Conservation (phyloP, 768 basidiomycete genomes). For the Chlorophyllum brunneum region DNA sequence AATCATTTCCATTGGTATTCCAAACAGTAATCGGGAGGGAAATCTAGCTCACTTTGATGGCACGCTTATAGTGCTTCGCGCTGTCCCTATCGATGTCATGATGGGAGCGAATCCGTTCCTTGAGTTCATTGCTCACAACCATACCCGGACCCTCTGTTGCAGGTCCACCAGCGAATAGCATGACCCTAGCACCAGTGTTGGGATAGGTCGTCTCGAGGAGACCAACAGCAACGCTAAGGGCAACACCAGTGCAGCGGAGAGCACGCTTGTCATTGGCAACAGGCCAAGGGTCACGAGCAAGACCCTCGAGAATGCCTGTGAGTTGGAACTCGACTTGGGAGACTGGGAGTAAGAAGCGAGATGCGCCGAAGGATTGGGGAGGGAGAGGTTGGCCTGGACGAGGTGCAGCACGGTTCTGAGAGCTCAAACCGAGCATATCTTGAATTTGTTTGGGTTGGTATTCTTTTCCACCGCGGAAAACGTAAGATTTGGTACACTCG, state of each 20-base stretch:
- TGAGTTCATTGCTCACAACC: constrained; percentile 93
- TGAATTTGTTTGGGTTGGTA: constrained; percentile 95
- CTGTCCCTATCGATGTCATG: constrained; percentile 98
- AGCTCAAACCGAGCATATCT: constrained; percentile 91
- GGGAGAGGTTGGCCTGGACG: constrained; percentile 83
- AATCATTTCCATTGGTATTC: not conserved
- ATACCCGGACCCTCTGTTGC: constrained; percentile 96
- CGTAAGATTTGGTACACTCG: constrained; percentile 96
- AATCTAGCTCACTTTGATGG: constrained; percentile 69
- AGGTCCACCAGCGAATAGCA: constrained; percentile 94
- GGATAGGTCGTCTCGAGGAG: constrained; percentile 93
- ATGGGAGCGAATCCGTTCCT: constrained; percentile 96
- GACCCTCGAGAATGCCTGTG: constrained; percentile 84
- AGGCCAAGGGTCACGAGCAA: constrained; percentile 94
- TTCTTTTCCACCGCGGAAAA: constrained; percentile 97
- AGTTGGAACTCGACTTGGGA: constrained; percentile 95
- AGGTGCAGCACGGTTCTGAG: constrained; percentile 77
- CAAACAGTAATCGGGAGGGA: not conserved
- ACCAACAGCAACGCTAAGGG: constrained; percentile 89
- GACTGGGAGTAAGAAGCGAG: constrained; percentile 89
- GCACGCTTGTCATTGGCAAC: constrained; percentile 93
- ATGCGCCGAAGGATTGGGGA: constrained; percentile 76
- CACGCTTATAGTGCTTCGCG: constrained; percentile 96
- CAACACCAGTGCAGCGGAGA: constrained; percentile 92
- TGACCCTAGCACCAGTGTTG: constrained; percentile 93